Evolutionary conservation across 192 early-diverging fungal species (phyloP).

Genomic region (Entomortierella beljakovae): DNA sequence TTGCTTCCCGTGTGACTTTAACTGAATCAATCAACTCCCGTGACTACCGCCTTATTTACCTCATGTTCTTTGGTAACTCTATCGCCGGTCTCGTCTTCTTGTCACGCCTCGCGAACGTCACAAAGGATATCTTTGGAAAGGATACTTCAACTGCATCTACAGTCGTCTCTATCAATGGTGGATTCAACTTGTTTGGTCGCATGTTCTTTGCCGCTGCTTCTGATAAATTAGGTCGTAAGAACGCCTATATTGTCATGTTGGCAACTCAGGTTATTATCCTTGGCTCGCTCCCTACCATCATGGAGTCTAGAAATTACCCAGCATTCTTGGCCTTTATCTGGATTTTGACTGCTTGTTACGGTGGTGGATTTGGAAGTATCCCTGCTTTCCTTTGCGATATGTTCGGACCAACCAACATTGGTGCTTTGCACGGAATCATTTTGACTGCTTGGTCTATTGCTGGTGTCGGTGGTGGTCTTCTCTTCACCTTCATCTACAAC

Average conservation of each 20-base stretch:
- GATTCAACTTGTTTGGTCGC: constrained; percentile 72
- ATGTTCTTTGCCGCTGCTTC: constrained; percentile 63
- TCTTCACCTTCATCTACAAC: constrained; percentile 75
- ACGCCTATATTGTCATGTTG: constrained; percentile 69
- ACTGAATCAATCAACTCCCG: constrained; percentile 64
- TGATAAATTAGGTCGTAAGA: constrained; percentile 71
- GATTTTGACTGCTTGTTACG: constrained; percentile 76
- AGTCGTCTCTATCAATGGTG: constrained; percentile 69
- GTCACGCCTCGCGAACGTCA: constrained; percentile 69
- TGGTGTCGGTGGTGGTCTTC: constrained; percentile 74
- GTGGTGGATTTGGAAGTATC: constrained; percentile 82
- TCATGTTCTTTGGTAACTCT: constrained; percentile 73
- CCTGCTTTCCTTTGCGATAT: constrained; percentile 82
- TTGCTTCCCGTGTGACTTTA: constrained; percentile 63
- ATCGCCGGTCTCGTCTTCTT: constrained; percentile 73
- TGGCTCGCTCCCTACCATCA: constrained; percentile 65
- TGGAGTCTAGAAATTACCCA: constrained; percentile 65
- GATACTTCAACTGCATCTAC: constrained; percentile 47
- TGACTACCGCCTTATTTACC: constrained; percentile 72
- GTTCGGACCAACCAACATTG: constrained; percentile 81
- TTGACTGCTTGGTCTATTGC: constrained; percentile 81
- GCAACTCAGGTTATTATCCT: constrained; percentile 65
- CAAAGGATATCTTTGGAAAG: constrained; percentile 42
- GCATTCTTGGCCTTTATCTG: constrained; percentile 67
- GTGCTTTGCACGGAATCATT: constrained; percentile 80